Base-by-base conservation (phyloP, 1,284 basidiomycete genomes). In the Ceratobasidium sp. region DNA sequence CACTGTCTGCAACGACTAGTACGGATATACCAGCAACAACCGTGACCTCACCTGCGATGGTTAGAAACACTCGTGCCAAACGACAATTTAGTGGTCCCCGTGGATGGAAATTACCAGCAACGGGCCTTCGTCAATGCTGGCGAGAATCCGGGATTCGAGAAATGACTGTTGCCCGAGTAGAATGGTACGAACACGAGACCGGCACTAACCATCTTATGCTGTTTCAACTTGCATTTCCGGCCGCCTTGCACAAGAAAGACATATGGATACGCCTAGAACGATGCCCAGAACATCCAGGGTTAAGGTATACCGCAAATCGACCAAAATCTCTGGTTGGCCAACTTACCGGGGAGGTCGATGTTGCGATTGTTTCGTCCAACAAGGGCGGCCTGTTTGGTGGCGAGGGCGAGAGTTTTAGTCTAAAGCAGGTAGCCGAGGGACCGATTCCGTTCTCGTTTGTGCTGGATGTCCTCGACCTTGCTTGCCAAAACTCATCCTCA, bases 391-490 rank as follows among this genome's bases (percentile, higher is more conserved):
- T 67, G 10, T 46, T 67, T 16, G 41, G 23, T 18, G 6, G 3
- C 44, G 23, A 67, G n/a, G 44, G 46, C 10, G 23, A 30, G 38
- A 6, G 23, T 12, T 57, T 38, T n/a, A 7, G 5, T 18, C n/a
- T 57, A 23, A 54, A 57, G 57, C 52, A 57, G 50, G 16, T n/a
- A 20, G 30, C 46, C 12, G 38, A 35, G 12, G 41, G 59, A 8
- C 14, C 57, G 20, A 41, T 60, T 46, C 71, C 71, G 8, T 54
- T 74, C 27, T 52, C 71, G 16, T 74, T 65, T 41, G 44, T 74
- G 27, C 41, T 74, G 18, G 71, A 74, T 46, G 60, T 74, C 33
- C 20, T 74, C 6, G 60, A 74, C 41, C 23, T 59, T 27, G 71
- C 33, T 16, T 48, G 8, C 50, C n/a, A 74, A 16, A 74, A 64